A percentile compares a stretch with the other conserved stretches of the same genome.
These are phyloP conservation scores for Cruciata laevipes DNA, from an alignment of 257 asterid genomes.

Conservation along the genomic window DNA sequence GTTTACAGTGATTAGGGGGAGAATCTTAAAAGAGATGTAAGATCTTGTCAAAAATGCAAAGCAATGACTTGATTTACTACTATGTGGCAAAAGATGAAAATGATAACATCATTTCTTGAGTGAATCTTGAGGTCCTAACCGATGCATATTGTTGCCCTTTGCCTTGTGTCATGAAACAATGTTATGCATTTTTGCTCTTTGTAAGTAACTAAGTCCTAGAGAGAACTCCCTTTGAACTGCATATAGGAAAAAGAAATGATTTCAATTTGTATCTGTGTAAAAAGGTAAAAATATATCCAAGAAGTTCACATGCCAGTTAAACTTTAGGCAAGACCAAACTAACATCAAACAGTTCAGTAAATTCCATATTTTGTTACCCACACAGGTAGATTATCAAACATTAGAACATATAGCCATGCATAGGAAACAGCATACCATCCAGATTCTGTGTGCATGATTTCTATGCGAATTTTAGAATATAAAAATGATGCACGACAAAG, in stretches of 20 bases:
- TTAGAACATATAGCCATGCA: not conserved
- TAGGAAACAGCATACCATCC: not conserved
- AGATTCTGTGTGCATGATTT: not conserved
- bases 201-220: constrained; percentile 44
- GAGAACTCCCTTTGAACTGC: constrained; percentile 83
- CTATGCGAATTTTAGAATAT: not conserved
- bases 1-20: not conserved
- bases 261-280: not conserved
- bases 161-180: not conserved
- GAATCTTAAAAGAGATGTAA: not conserved
- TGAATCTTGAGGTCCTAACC: not conserved
- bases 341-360: not conserved
- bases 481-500: not conserved
- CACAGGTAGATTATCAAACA: not conserved
- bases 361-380: not conserved
- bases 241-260: constrained; percentile 12
- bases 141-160: not conserved
- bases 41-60: not conserved
- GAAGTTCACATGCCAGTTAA: not conserved
- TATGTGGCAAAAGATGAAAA: not conserved
- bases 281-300: not conserved
- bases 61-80: not conserved
- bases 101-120: not conserved
- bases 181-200: not conserved
- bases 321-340: not conserved